Conservation (phyloP, 2,329 filamentous ascomycete species). For the Chaetomium globosum region DNA sequence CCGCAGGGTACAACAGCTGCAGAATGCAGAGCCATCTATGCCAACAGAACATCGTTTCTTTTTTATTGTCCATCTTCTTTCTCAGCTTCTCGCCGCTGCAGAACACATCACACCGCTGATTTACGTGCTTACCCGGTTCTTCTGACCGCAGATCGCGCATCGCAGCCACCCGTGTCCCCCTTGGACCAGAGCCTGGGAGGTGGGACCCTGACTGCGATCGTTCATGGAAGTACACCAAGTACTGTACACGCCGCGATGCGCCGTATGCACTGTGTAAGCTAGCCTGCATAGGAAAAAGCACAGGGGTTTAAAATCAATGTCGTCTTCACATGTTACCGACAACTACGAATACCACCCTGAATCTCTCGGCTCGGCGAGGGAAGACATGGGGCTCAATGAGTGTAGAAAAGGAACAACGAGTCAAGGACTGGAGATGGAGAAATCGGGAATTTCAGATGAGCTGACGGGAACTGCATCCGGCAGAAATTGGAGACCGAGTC, state of each 20-base stretch:
- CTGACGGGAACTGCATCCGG: background rate
- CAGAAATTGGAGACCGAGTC: background rate
- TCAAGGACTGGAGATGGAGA: background rate
- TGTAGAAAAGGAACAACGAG: background rate
- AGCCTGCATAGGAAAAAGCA: background rate
- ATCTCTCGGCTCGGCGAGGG: background rate
- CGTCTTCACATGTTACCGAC: constrained; percentile 4
- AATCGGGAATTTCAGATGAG: background rate
- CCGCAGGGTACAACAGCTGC: background rate
- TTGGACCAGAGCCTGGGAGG: background rate
- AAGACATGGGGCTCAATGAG: background rate
- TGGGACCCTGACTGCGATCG: background rate
- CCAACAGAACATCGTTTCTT: background rate
- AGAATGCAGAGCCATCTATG: too few species aligned
- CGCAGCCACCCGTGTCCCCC: too few species aligned
- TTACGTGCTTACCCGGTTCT: background rate
- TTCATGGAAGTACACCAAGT: background rate
- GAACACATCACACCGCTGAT: background rate
- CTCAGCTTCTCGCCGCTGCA: background rate
- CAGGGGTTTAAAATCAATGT: background rate
- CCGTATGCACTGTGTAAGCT: constrained; percentile 13
- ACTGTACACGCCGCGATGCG: background rate
- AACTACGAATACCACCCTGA: background rate
- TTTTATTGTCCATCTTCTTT: background rate
- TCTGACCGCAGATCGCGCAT: background rate